Evolutionary conservation across 148 eudicot species (phyloP).

Genomic region (Nepenthes gracilis): DNA sequence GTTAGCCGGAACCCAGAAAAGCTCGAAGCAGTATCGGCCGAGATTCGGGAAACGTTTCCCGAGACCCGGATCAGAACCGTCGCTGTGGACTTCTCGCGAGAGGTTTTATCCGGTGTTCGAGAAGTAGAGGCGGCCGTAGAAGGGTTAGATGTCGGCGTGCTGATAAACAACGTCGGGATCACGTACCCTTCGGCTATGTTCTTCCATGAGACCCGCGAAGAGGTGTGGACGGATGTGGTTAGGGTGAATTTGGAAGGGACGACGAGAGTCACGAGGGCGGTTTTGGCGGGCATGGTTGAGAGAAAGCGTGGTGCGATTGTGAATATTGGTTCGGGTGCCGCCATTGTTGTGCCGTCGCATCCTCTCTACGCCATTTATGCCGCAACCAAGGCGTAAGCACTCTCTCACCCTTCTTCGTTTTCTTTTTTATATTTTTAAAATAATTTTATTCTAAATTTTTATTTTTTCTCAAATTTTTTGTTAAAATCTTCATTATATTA

Average conservation of each 20-base stretch:
- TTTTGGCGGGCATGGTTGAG: conserved; percentile 24
- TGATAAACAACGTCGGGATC: conserved; percentile 49
- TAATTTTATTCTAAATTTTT: not conserved
- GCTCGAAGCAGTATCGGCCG: conserved; percentile 49
- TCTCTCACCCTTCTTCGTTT: not conserved
- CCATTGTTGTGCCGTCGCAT: conserved; percentile 45
- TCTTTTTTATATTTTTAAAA: not conserved
- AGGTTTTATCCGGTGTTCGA: conserved; percentile 18
- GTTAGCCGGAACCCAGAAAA: conserved; percentile 80
- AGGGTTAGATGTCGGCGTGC: conserved; percentile 42
- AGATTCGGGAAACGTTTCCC: conserved; percentile 30
- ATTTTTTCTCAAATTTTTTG: not conserved
- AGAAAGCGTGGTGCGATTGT: conserved; percentile 45
- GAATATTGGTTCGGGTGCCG: conserved; percentile 53
- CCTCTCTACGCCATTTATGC: conserved; percentile 60
- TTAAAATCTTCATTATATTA: not conserved
- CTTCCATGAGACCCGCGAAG: conserved; percentile 42
- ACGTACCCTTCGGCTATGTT: conserved; percentile 34
- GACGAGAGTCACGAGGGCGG: conserved; percentile 30
- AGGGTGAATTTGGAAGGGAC: conserved; percentile 40
- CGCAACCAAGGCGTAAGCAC: conserved; percentile 60
- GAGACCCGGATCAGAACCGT: conserved; percentile 19
- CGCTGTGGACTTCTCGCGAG: conserved; percentile 38
- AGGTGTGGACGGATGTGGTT: conserved; percentile 27
- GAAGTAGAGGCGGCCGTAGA: conserved; percentile 17